Percentiles rank a stretch among this genome's conserved stretches.
phyloP scores from a whole-genome alignment of 2,329 filamentous ascomycete genomes.

The Cladosporium sp. region DNA sequence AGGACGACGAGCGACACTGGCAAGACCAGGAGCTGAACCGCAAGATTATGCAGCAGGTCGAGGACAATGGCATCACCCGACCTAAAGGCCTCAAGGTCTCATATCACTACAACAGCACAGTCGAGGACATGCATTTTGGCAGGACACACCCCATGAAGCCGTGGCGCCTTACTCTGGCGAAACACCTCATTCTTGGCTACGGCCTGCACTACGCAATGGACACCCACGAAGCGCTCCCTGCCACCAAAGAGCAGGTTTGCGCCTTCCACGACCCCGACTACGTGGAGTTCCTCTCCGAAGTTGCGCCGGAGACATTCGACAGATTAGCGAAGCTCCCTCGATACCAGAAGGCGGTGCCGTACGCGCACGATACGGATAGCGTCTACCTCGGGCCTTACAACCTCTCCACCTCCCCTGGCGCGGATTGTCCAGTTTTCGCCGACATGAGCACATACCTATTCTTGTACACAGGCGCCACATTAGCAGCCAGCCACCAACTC shows the following conservation, averaged over 20 bases:
- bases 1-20: slow-evolving; percentile 44
- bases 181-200: slow-evolving; percentile 88
- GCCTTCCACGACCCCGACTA: slow-evolving; percentile 86
- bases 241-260: slow-evolving; percentile 80
- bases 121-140: slow-evolving; percentile 94
- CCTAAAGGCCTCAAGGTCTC: slow-evolving; percentile 87
- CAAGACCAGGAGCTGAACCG: slow-evolving; percentile 45
- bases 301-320: slow-evolving; percentile 37
- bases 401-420: slow-evolving; percentile 58
- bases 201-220: slow-evolving; percentile 97
- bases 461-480: slow-evolving; percentile 81
- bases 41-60: slow-evolving; percentile 51
- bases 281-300: slow-evolving; percentile 69
- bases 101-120: slow-evolving; percentile 89
- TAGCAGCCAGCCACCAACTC: slow-evolving; percentile 87
- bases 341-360: slow-evolving; percentile 43
- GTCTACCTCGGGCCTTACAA: slow-evolving; percentile 64
- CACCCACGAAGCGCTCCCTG: slow-evolving; percentile 76
- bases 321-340: slow-evolving; percentile 51
- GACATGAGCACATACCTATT: slow-evolving; percentile 93
- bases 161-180: slow-evolving; percentile 92
- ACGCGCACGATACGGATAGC: slow-evolving; percentile 43
- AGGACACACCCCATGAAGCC: slow-evolving; percentile 97
- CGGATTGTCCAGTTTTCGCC: slow-evolving; percentile 95
- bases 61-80: slow-evolving; percentile 67